Evolutionary conservation across 441 rosid species (phyloP).

Genomic region (Flueggea neowawraea): DNA sequence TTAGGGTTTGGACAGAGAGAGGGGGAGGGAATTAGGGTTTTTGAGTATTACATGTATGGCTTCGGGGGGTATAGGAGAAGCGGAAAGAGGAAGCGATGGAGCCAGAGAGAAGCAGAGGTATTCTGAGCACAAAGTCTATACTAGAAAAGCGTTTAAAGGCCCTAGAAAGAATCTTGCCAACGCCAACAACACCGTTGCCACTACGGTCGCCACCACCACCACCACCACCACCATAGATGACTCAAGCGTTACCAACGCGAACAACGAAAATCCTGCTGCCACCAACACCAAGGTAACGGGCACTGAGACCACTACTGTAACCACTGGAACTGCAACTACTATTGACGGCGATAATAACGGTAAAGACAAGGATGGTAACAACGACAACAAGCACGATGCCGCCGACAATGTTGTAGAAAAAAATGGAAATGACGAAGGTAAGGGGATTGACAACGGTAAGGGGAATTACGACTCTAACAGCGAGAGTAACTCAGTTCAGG

Average conservation of each 20-base stretch:
- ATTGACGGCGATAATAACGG: too few relatives aligned
- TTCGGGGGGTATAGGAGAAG: constrained; percentile 75
- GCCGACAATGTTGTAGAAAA: too few relatives aligned
- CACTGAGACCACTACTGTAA: background rate
- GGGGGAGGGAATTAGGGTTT: constrained; percentile 49
- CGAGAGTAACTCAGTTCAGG: constrained; percentile 20
- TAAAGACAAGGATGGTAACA: too few relatives aligned
- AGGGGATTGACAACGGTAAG: background rate
- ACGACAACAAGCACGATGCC: too few relatives aligned
- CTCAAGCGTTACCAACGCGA: background rate
- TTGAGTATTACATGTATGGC: constrained; percentile 71
- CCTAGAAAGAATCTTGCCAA: constrained; percentile 28
- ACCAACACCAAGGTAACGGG: background rate
- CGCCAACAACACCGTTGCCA: constrained; percentile 4
- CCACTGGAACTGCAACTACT: too few relatives aligned
- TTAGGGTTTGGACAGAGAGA: constrained; percentile 13
- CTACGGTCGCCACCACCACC: constrained; percentile 2
- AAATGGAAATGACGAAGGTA: background rate
- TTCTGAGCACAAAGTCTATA: constrained; percentile 62
- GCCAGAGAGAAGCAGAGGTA: constrained; percentile 63
- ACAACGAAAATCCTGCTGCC: background rate
- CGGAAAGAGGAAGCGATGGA: constrained; percentile 52
- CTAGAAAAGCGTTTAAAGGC: constrained; percentile 69
- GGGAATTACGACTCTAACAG: constrained; percentile 1
- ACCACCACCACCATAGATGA: background rate